Evolutionary conservation across 2,329 filamentous ascomycete genomes (phyloP).

Genomic region (Parafenestella ontariensis): DNA sequence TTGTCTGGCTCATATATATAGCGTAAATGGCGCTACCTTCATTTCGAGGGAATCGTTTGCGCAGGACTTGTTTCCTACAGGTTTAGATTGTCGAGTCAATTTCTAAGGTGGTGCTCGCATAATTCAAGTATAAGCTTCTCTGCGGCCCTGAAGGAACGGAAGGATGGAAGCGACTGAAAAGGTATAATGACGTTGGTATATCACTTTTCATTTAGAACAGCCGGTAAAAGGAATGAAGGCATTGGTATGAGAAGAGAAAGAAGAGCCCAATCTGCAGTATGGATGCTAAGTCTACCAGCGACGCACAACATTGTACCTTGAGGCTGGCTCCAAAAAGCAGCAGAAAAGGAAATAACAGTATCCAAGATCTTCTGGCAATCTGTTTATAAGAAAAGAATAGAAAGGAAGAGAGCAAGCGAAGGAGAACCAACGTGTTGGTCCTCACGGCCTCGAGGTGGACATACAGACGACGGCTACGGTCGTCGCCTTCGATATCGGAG

Average conservation of each 20-base stretch:
- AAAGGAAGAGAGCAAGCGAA: neutral
- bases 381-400: neutral
- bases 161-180: neutral
- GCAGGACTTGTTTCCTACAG: neutral
- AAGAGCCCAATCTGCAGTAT: neutral
- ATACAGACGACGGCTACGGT: neutral
- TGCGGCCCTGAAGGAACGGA: neutral
- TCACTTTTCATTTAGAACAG: neutral
- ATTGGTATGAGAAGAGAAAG: neutral
- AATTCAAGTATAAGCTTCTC: neutral
- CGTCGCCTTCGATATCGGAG: neutral
- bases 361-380: neutral
- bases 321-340: neutral
- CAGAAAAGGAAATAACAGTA: neutral
- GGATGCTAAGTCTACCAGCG: neutral
- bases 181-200: neutral
- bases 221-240: neutral
- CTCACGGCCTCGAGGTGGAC: neutral
- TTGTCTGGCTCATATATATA: neutral
- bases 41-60: neutral
- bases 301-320: neutral
- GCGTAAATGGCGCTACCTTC: neutral
- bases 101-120: neutral
- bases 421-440: neutral
- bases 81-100: neutral